Percentiles rank a stretch among this genome's conserved stretches.
Conservation (phyloP, 2,329 filamentous ascomycete genomes). For the Trichophyton simii region DNA sequence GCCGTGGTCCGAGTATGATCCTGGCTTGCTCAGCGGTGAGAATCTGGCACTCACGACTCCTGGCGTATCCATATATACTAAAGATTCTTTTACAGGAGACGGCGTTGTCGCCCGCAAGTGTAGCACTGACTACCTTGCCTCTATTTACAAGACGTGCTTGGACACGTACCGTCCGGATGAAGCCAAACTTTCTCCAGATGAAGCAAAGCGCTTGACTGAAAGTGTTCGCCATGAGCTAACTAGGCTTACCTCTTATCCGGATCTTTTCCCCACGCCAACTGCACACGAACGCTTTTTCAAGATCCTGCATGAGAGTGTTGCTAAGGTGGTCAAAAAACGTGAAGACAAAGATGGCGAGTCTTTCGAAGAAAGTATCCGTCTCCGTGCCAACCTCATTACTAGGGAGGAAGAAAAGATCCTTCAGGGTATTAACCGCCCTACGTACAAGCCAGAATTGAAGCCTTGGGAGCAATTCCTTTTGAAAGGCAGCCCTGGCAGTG, state of each 20-base stretch:
- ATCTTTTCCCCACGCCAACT: slow-evolving; percentile 6
- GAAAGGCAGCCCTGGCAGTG: slow-evolving; percentile 10
- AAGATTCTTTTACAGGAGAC: not conserved
- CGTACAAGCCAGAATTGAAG: slow-evolving; percentile 6
- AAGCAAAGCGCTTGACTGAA: not conserved
- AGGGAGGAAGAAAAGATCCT: slow-evolving; percentile 6
- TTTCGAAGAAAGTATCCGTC: not conserved
- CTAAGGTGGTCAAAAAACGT: not conserved
- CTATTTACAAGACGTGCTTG: slow-evolving; percentile 5
- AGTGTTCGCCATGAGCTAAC: slow-evolving; percentile 1
- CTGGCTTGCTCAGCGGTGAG: slow-evolving; percentile 7
- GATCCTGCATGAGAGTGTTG: not conserved
- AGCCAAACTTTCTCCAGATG: not conserved
- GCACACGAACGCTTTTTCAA: slow-evolving; percentile 1
- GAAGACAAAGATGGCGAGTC: no score
- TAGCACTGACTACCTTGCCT: slow-evolving; percentile 8
- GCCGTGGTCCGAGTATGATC: slow-evolving; percentile 7
- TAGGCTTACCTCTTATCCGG: slow-evolving; percentile 4
- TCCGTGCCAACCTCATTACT: slow-evolving; percentile 5
- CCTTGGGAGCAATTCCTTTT: slow-evolving; percentile 14
- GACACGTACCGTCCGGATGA: not conserved
- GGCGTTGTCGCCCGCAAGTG: slow-evolving; percentile 7
- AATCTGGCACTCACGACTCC: not conserved
- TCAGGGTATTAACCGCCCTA: slow-evolving; percentile 7
- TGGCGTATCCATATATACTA: not conserved